phyloP scores from a whole-genome alignment of 148 eudicot species.

The Oxyria digyna region DNA sequence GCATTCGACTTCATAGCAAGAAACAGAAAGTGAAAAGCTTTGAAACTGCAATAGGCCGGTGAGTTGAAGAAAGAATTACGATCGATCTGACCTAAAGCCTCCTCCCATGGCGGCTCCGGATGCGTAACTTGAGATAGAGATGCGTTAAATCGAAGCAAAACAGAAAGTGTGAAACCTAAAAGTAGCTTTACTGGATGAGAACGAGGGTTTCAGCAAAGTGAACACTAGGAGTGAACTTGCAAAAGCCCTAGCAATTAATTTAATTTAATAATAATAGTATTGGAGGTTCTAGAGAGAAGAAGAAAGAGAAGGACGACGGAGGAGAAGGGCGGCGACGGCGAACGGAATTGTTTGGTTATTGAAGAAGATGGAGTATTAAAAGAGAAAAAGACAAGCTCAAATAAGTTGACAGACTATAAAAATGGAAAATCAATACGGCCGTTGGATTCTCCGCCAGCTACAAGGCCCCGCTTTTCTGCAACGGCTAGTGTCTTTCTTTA shows the following conservation, averaged over 20 bases:
- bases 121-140: background rate
- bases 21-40: background rate
- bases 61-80: background rate
- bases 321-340: background rate
- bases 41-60: background rate
- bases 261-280: background rate
- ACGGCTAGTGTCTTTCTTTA: background rate
- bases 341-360: background rate
- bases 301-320: background rate
- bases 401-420: background rate
- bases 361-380: background rate
- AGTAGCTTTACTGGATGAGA: background rate
- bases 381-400: background rate
- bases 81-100: background rate
- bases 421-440: background rate
- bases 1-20: constrained; percentile 54
- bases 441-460: background rate
- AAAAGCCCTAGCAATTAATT: background rate
- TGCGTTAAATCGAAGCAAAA: background rate
- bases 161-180: background rate
- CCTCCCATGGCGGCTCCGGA: background rate
- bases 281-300: background rate
- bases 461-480: background rate
- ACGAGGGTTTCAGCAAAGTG: background rate
- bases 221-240: background rate